These are phyloP conservation scores for Pseudopithomyces maydicus DNA, from an alignment of 2,329 filamentous ascomycete species.

Conservation along the genomic window DNA sequence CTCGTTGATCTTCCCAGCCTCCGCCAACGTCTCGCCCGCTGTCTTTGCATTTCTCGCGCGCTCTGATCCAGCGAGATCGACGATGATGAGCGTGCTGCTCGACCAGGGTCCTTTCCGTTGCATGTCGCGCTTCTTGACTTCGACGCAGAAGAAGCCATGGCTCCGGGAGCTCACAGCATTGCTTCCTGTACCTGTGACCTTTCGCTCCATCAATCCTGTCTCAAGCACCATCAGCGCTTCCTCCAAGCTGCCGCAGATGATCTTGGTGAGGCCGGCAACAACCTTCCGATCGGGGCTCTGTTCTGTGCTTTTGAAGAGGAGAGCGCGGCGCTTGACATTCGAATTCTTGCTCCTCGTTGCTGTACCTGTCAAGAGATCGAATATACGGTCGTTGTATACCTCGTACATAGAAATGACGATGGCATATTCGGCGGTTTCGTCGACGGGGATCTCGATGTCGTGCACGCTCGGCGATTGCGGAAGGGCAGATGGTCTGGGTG, in stretches of 20 bases:
- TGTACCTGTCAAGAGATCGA: slow-evolving; percentile 78
- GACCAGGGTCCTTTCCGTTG: slow-evolving; percentile 68
- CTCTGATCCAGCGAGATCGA: slow-evolving; percentile 93
- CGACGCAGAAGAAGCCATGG: slow-evolving; percentile 94
- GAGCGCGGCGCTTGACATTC: slow-evolving; percentile 68
- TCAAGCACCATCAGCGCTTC: slow-evolving; percentile 91
- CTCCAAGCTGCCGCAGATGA: slow-evolving; percentile 79
- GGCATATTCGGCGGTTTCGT: slow-evolving; percentile 77
- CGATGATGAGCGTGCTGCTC: slow-evolving; percentile 81
- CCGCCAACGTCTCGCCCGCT: slow-evolving; percentile 85
- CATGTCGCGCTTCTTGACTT: slow-evolving; percentile 81
- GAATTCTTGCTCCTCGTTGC: slow-evolving; percentile 59
- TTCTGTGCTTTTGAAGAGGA: slow-evolving; percentile 93
- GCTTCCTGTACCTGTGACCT: slow-evolving; percentile 87
- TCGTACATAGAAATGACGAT: slow-evolving; percentile 98
- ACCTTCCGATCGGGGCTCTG: slow-evolving; percentile 88
- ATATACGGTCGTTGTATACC: slow-evolving; percentile 98
- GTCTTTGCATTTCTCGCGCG: slow-evolving; percentile 93
- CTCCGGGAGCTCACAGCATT: slow-evolving; percentile 92
- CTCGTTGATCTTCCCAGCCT: slow-evolving; percentile 98
- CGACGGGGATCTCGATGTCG: slow-evolving; percentile 68
- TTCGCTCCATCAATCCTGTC: slow-evolving; percentile 82
- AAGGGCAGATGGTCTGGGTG: slow-evolving; percentile 71
- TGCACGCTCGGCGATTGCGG: slow-evolving; percentile 78
- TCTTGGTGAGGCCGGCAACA: slow-evolving; percentile 87